Conservation (phyloP, 2,329 filamentous ascomycete species). For the Cordyceps militaris region DNA sequence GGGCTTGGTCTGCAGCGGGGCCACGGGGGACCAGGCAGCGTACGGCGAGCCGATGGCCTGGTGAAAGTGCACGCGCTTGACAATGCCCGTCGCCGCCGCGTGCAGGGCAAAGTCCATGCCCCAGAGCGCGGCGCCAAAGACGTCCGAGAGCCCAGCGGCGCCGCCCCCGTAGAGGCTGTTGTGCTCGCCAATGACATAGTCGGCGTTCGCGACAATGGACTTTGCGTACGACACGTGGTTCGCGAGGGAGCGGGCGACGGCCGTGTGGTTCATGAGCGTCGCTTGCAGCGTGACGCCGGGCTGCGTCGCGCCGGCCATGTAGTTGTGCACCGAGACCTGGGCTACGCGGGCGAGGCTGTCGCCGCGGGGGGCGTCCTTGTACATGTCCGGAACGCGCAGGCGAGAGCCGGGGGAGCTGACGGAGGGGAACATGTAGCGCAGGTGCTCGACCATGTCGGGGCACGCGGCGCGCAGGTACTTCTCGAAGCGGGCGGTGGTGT, state of each 20-base stretch:
- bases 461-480: constrained; percentile 13
- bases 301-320: constrained; percentile 27
- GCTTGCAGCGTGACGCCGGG: constrained; percentile 32
- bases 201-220: constrained; percentile 20
- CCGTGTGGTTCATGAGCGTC: constrained; percentile 29
- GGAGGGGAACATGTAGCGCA: constrained; percentile 18
- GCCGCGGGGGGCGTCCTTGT: constrained; percentile 24
- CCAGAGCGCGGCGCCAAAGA: constrained; percentile 44
- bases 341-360: constrained; percentile 15
- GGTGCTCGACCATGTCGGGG: constrained; percentile 13
- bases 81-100: constrained; percentile 27
- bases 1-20: constrained; percentile 15
- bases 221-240: constrained; percentile 18
- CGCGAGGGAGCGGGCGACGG: constrained; percentile 27
- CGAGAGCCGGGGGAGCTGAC: constrained; percentile 16
- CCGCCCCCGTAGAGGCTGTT: constrained; percentile 36
- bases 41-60: constrained; percentile 20
- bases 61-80: constrained; percentile 36
- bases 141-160: constrained; percentile 35
- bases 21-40: constrained; percentile 17
- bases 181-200: constrained; percentile 40
- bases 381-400: constrained; percentile 20
- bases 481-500: constrained; percentile 16
- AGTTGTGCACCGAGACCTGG: constrained; percentile 23
- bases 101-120: constrained; percentile 37